Evolutionary conservation across 306 rosid genomes (phyloP).

Genomic region (Ceratonia siliqua): DNA sequence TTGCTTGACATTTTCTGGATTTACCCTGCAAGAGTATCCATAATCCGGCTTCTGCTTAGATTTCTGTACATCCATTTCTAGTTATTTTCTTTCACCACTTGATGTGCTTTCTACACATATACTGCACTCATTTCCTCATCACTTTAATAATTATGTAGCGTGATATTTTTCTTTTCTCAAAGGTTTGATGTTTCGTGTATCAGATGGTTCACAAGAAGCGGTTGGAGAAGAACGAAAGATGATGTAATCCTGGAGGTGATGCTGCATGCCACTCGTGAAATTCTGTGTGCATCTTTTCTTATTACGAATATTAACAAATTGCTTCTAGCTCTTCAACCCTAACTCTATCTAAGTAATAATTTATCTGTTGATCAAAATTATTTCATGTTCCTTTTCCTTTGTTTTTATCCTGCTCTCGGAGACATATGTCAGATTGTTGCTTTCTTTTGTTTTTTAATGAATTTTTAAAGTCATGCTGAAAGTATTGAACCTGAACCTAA

Average conservation of each 20-base stretch:
- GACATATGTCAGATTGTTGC: conserved; percentile 18
- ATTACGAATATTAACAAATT: neutral
- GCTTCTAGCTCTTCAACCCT: conserved; percentile 11
- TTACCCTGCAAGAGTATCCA: neutral
- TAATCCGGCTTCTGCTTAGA: conserved; percentile 6
- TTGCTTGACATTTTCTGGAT: neutral
- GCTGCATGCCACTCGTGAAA: conserved; percentile 31
- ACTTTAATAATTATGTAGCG: conserved; percentile 14
- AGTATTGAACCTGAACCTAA: neutral
- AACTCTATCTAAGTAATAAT: conserved; percentile 4
- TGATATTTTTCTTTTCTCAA: too few relatives aligned
- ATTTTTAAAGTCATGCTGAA: conserved; percentile 12
- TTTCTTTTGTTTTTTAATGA: conserved; percentile 9
- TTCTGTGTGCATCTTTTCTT: conserved; percentile 24
- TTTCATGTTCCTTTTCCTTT: conserved; percentile 31
- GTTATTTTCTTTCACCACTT: conserved; percentile 29
- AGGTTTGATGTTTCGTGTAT: conserved; percentile 36
- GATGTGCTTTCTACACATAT: conserved; percentile 24
- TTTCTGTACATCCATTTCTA: conserved; percentile 1
- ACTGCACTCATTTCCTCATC: conserved; percentile 22
- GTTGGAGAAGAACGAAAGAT: conserved; percentile 86
- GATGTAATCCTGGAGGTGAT: conserved; percentile 80
- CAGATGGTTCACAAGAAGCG: conserved; percentile 92
- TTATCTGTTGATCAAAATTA: conserved; percentile 20
- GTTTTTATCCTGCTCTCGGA: conserved; percentile 20